Evolutionary conservation across 225 moss, liverwort and hornwort species (phyloP).

Genomic region (Neckera pumila): DNA sequence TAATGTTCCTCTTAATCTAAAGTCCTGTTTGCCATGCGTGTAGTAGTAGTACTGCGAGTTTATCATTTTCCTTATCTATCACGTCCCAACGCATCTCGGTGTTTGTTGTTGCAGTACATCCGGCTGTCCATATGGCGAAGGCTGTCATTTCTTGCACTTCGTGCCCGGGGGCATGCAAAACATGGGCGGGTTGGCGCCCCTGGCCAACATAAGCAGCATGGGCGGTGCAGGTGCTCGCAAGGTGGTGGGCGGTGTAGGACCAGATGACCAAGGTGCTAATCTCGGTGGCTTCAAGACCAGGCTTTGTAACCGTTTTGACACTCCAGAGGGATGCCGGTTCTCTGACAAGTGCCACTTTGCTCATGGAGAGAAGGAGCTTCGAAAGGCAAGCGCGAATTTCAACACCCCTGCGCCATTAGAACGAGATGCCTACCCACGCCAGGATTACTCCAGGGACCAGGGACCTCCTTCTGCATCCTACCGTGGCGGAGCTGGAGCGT

Average conservation of each 20-base stretch:
- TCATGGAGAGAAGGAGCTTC: slow-evolving; percentile 93
- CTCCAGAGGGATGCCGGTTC: slow-evolving; percentile 85
- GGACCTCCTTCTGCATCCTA: slow-evolving; percentile 53
- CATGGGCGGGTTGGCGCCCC: slow-evolving; percentile 45
- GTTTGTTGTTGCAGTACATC: slow-evolving; percentile 65
- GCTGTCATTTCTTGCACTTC: slow-evolving; percentile 91
- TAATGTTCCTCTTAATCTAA: background rate
- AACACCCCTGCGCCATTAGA: slow-evolving; percentile 30
- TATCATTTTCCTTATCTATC: background rate
- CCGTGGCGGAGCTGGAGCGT: slow-evolving; percentile 28
- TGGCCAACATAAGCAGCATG: slow-evolving; percentile 51
- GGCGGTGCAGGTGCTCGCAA: slow-evolving; percentile 64
- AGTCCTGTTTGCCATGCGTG: background rate
- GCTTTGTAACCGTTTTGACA: slow-evolving; percentile 89
- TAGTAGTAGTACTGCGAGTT: background rate
- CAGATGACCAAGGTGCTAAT: slow-evolving; percentile 80
- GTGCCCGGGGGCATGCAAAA: slow-evolving; percentile 79
- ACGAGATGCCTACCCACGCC: slow-evolving; percentile 42
- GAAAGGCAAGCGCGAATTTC: slow-evolving; percentile 39
- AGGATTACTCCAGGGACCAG: slow-evolving; percentile 64
- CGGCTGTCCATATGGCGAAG: slow-evolving; percentile 97
- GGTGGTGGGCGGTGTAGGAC: slow-evolving; percentile 73
- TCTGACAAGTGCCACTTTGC: slow-evolving; percentile 98
- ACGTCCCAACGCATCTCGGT: background rate
- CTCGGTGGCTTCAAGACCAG: slow-evolving; percentile 95